Percentiles rank a stretch among this genome's conserved stretches.
Conservation (phyloP, 805 yeast genomes). For the Wickerhamomyces tratensis region DNA sequence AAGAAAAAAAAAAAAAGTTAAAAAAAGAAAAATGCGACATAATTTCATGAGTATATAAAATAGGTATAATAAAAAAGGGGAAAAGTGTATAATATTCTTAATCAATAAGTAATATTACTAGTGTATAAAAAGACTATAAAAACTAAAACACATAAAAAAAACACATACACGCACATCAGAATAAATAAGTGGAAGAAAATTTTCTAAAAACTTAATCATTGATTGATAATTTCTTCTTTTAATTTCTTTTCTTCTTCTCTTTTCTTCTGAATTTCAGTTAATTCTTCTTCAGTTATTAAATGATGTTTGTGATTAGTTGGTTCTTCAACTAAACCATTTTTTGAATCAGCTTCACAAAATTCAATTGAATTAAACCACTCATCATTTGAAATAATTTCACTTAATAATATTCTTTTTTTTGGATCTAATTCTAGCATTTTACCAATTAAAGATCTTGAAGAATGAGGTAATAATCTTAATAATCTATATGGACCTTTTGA, state of each 20-base stretch:
- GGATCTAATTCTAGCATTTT: conserved; percentile 60
- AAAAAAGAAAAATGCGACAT: no score
- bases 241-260: conserved; percentile 20
- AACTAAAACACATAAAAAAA: no score
- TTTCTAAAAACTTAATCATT: no score
- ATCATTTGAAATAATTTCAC: conserved; percentile 37
- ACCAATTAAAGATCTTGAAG: conserved; percentile 50
- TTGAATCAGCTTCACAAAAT: conserved; percentile 32
- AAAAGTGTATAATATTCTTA: no score
- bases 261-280: conserved; percentile 30
- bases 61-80: no score
- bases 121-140: no score
- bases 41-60: no score
- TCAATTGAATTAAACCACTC: conserved; percentile 51
- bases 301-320: conserved; percentile 50
- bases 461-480: conserved; percentile 59
- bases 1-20: no score
- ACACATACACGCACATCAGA: no score
- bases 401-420: conserved; percentile 45
- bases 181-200: no score
- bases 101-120: no score
- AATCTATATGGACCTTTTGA: conserved; percentile 65
- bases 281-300: conserved; percentile 57
- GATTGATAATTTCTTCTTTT: conserved; percentile 9
- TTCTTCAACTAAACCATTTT: conserved; percentile 13